Conservation (phyloP, 2,329 filamentous ascomycete genomes). For the Exophiala dermatitidis region DNA sequence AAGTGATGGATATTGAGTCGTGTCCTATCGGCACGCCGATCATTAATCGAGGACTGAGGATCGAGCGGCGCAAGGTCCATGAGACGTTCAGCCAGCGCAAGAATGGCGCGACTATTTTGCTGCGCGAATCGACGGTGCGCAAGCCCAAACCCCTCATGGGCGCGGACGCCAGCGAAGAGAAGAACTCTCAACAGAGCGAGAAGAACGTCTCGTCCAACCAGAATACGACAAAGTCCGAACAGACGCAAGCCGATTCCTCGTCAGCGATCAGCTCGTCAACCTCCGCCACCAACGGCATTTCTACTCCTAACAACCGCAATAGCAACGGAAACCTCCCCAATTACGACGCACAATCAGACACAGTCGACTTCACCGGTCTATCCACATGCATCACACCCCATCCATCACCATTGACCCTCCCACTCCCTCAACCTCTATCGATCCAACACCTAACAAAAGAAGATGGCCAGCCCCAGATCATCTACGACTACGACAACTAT, state of each 20-base stretch:
- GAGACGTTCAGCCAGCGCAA: conserved; percentile 64
- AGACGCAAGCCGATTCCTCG: no score
- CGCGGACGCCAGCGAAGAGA: not conserved
- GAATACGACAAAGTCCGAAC: no score
- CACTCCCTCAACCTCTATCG: conserved; percentile 6
- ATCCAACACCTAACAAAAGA: conserved; percentile 25
- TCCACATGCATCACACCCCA: no score
- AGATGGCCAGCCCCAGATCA: conserved; percentile 44
- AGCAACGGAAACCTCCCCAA: no score
- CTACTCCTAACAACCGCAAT: no score
- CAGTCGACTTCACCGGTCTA: no score
- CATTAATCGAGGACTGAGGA: conserved; percentile 69
- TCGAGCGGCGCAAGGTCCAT: conserved; percentile 69
- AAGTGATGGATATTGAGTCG: conserved; percentile 89
- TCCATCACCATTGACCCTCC: not conserved
- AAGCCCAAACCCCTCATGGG: conserved; percentile 42
- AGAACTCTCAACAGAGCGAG: conserved; percentile 10
- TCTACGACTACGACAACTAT: conserved; percentile 52
- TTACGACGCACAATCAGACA: no score
- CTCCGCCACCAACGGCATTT: no score
- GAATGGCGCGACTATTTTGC: conserved; percentile 76
- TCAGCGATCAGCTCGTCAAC: no score
- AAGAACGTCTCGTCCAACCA: not conserved
- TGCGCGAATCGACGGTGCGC: conserved; percentile 76
- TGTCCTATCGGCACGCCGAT: conserved; percentile 90